Conservation (phyloP, 1,284 basidiomycete genomes). For the Rhodotorula sp. region DNA sequence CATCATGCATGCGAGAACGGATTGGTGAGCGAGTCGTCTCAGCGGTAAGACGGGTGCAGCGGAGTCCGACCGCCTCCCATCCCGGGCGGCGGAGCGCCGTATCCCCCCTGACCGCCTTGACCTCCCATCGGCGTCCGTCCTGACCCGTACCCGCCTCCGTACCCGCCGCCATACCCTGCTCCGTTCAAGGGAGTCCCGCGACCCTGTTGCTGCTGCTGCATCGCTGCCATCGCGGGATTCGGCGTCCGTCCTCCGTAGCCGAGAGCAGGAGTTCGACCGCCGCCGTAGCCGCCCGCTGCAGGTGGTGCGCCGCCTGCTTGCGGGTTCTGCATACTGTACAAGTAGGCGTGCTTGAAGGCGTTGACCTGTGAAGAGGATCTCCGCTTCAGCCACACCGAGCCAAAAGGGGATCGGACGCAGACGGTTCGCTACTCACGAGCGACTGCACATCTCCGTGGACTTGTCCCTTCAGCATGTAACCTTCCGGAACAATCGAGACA, state of each 20-base stretch:
- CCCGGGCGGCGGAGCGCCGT: conserved; percentile 1
- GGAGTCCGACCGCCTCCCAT: background rate
- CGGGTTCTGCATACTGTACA: background rate
- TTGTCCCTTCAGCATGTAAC: conserved; percentile 55
- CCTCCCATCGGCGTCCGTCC: background rate
- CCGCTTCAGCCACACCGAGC: background rate
- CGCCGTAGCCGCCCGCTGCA: background rate
- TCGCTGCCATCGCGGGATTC: background rate
- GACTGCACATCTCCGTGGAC: conserved; percentile 27
- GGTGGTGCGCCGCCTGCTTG: background rate
- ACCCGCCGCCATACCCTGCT: background rate
- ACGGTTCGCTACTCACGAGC: conserved; percentile 1
- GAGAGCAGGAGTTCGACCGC: background rate
- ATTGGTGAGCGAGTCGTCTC: background rate
- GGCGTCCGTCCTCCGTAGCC: background rate
- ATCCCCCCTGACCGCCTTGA: background rate
- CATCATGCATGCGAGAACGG: too few species aligned
- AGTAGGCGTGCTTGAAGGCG: conserved; percentile 34
- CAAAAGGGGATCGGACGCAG: background rate
- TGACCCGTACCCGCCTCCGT: background rate
- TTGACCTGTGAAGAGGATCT: conserved; percentile 22
- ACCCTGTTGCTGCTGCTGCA: background rate
- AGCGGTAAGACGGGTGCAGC: background rate
- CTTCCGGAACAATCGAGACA: conserved; percentile 82
- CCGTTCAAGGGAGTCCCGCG: background rate